Conservation (phyloP, 441 rosid species). For the Flueggea neowawraea region DNA sequence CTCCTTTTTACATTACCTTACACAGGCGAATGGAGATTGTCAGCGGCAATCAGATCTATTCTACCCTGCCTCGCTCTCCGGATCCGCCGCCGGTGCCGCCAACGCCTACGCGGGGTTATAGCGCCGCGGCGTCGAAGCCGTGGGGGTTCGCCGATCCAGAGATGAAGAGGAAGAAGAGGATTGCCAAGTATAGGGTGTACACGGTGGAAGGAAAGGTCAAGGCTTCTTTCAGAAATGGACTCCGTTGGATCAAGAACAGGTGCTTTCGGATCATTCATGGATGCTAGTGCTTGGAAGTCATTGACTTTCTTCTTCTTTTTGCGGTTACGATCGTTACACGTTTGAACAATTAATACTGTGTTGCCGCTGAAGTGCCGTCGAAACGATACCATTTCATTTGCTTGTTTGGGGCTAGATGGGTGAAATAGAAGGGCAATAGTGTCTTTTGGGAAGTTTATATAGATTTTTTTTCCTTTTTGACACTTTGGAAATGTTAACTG, state of each 20-base stretch:
- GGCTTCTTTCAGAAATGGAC: conserved; percentile 55
- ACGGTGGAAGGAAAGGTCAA: conserved; percentile 71
- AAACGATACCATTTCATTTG: too few species aligned
- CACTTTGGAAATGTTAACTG: too few species aligned
- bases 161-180: conserved; percentile 68
- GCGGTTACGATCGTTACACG: too few species aligned
- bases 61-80: too few species aligned
- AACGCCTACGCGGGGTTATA: conserved; percentile 18
- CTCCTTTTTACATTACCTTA: too few species aligned
- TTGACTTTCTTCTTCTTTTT: background rate
- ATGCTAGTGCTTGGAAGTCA: conserved; percentile 13
- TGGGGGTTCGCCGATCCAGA: conserved; percentile 74
- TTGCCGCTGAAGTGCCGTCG: too few species aligned
- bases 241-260: conserved; percentile 77
- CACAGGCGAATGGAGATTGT: conserved; percentile 51
- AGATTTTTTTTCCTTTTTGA: too few species aligned
- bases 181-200: conserved; percentile 70
- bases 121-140: conserved; percentile 25
- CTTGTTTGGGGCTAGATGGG: too few species aligned
- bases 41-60: conserved; percentile 34
- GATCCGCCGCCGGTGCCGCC: conserved; percentile 21
- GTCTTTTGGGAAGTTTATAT: too few species aligned
- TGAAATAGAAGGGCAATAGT: too few species aligned
- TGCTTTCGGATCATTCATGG: conserved; percentile 52
- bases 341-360: too few species aligned